phyloP scores from a whole-genome alignment of 2,329 filamentous ascomycete species.

The Colletotrichum salicis region DNA sequence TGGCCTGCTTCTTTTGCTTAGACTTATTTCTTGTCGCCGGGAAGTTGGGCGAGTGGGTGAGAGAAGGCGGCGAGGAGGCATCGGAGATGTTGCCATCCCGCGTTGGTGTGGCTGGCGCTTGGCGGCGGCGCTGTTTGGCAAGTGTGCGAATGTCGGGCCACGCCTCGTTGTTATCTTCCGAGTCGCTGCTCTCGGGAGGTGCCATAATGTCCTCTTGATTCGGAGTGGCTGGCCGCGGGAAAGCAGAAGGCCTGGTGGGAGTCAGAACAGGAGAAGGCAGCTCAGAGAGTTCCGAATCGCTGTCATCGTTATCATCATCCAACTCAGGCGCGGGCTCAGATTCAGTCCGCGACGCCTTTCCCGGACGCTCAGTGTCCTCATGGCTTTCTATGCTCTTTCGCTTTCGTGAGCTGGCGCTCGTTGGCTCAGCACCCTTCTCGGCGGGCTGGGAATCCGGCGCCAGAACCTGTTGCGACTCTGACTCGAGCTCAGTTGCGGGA shows the following conservation, averaged over 20 bases:
- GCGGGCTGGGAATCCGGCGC: slow-evolving; percentile 39
- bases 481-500: slow-evolving; percentile 28
- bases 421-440: slow-evolving; percentile 37
- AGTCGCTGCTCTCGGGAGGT: slow-evolving; percentile 65
- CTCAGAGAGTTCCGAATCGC: slow-evolving; percentile 49
- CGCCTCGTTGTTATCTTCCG: slow-evolving; percentile 53
- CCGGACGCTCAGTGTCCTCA: slow-evolving; percentile 49
- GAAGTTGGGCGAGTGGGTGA: slow-evolving; percentile 74
- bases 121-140: slow-evolving; percentile 55
- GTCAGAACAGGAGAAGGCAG: slow-evolving; percentile 48
- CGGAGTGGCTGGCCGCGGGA: slow-evolving; percentile 53
- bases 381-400: slow-evolving; percentile 64
- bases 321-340: slow-evolving; percentile 39
- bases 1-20: slow-evolving; percentile 36
- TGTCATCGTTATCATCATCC: slow-evolving; percentile 35
- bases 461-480: slow-evolving; percentile 39
- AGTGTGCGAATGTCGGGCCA: slow-evolving; percentile 66
- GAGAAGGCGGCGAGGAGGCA: slow-evolving; percentile 71
- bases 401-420: slow-evolving; percentile 58
- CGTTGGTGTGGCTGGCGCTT: slow-evolving; percentile 50
- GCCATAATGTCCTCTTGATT: slow-evolving; percentile 63
- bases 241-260: slow-evolving; percentile 38
- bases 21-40: slow-evolving; percentile 43
- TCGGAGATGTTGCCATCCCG: slow-evolving; percentile 59
- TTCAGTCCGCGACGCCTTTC: slow-evolving; percentile 47